phyloP scores from a whole-genome alignment of 306 rosid genomes.

The Carpinus viminea region DNA sequence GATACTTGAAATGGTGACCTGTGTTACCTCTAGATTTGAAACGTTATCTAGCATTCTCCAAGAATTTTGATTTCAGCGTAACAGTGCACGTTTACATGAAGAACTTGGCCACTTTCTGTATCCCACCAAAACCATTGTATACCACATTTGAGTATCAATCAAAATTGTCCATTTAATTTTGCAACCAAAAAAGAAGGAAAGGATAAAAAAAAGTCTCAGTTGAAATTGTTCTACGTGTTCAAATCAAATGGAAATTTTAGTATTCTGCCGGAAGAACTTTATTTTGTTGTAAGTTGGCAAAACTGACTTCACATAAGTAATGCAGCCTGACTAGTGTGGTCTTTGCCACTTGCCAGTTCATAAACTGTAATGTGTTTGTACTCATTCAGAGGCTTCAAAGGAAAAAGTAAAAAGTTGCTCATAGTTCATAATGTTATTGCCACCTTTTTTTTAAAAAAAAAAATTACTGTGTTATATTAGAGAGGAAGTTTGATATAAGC shows the following conservation, averaged over 20 bases:
- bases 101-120: not conserved
- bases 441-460: too few relatives aligned
- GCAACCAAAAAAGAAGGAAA: too few relatives aligned
- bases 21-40: not conserved
- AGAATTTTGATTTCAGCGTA: constrained; percentile 8
- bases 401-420: not conserved
- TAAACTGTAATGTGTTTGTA: not conserved
- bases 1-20: not conserved
- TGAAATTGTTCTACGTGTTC: not conserved
- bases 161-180: too few relatives aligned
- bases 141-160: not conserved
- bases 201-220: not conserved
- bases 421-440: not conserved
- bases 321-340: not conserved
- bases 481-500: not conserved
- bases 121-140: not conserved
- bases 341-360: not conserved
- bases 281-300: not conserved
- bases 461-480: not conserved
- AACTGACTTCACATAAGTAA: not conserved
- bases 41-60: not conserved
- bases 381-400: not conserved
- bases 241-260: not conserved
- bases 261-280: not conserved
- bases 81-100: not conserved